Conservation (phyloP, 495 filamentous ascomycete genomes). For the Rhizodiscina lignyota region DNA sequence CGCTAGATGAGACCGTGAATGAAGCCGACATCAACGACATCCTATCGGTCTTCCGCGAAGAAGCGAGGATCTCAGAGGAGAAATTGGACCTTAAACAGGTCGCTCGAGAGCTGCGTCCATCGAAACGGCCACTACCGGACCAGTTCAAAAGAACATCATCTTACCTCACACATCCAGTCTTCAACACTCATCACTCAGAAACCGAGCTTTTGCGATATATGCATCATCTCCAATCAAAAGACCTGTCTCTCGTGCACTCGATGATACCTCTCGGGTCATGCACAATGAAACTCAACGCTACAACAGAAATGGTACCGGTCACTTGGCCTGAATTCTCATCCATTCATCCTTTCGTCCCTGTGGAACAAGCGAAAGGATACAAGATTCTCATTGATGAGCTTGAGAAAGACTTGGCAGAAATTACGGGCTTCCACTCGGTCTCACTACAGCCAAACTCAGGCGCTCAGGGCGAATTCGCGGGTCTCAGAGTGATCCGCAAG, state of each 20-base stretch:
- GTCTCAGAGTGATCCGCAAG: constrained; percentile 80
- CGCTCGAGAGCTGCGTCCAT: constrained; percentile 5
- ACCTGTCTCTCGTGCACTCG: constrained; percentile 86
- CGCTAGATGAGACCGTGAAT: constrained; percentile 57
- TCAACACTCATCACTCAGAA: constrained; percentile 95
- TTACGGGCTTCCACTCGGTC: constrained; percentile 81
- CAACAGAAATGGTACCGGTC: constrained; percentile 82
- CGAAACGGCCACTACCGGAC: constrained; percentile 37
- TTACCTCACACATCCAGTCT: constrained; percentile 84
- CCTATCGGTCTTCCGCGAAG: constrained; percentile 33
- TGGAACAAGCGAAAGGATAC: constrained; percentile 51
- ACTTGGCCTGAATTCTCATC: constrained; percentile 73
- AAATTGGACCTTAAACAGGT: not conserved
- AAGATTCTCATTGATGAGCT: constrained; percentile 50
- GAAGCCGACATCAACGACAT: constrained; percentile 43
- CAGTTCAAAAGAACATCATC: constrained; percentile 51
- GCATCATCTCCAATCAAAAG: constrained; percentile 85
- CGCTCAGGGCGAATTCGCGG: constrained; percentile 92
- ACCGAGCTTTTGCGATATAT: constrained; percentile 94
- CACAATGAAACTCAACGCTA: constrained; percentile 98
- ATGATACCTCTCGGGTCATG: constrained; percentile 99
- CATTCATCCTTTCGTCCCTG: constrained; percentile 69
- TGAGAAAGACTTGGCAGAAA: constrained; percentile 58
- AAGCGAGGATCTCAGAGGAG: constrained; percentile 4
- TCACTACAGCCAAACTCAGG: constrained; percentile 95